Base-by-base conservation (phyloP, 495 filamentous ascomycete genomes). In the Aspergillus nidulans region DNA sequence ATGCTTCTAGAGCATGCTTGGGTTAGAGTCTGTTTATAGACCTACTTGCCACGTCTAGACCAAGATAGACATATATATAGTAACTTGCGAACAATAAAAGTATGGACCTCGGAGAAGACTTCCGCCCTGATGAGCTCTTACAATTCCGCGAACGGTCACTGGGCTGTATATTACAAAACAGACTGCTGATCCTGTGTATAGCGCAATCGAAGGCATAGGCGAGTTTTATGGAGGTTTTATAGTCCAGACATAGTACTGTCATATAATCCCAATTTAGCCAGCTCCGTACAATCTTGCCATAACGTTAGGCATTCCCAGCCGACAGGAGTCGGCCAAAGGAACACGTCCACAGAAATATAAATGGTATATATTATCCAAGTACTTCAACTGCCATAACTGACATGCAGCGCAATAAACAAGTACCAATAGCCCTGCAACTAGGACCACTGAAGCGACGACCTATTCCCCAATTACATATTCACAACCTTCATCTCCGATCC, bases 401-500 rank as follows among this genome's bases (percentile, higher is more conserved):
- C 4, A 34, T 34, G 30, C 30, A 34, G 9, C 30, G 30, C 9
- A 34, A 34, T 18, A n/a, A 39, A 12, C 36, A 39, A 39, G 6
- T 12, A 39, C 18, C 13, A 36, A 7, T 10, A 18, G 3, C n/a
- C 2, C 18, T 15, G 13, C 52, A 23, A 16, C 15, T 18, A 2
- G 8, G 9, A 39, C 3, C 4, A 34, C 9, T 34, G 2, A 3
- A 34, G 30, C 36, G 18, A 8, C 36, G 25, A 18, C 36, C 40
- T 44, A 90, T 66, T 91, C 89, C 18, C 90, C 90, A 69, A 94
- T 90, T 19, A 92, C 87, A 75, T 90, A 91, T 36, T 88, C 90
- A 71, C 90, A 95, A 0, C 90, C 90, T 50, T 85, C 76, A 1
- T 65, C 36, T 0, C 90, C 89, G 59, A 92, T 84, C 90, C 89